Evolutionary conservation across 257 asterid species (phyloP).

Genomic region (Solanum etuberosum): DNA sequence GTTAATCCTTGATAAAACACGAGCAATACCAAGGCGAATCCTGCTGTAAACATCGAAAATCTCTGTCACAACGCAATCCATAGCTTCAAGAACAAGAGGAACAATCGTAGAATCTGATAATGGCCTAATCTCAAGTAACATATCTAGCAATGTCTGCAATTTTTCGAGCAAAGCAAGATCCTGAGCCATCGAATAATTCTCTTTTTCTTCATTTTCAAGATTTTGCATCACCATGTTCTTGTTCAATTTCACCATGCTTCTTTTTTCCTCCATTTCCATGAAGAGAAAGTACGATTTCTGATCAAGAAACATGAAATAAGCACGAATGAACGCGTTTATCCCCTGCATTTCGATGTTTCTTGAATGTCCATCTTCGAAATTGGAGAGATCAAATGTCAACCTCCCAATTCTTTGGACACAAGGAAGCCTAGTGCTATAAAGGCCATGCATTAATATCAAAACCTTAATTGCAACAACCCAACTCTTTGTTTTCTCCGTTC

Average conservation of each 20-base stretch:
- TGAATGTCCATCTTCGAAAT: constrained; percentile 38
- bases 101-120: constrained; percentile 18
- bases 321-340: constrained; percentile 36
- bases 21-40: constrained; percentile 50
- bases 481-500: constrained; percentile 35
- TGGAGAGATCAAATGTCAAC: constrained; percentile 66
- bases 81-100: constrained; percentile 45
- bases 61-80: constrained; percentile 60
- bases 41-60: constrained; percentile 46
- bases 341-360: constrained; percentile 28
- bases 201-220: neutral
- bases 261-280: constrained; percentile 21
- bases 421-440: constrained; percentile 22
- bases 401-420: constrained; percentile 43
- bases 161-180: constrained; percentile 40
- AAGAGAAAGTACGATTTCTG: constrained; percentile 36
- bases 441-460: constrained; percentile 52
- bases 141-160: constrained; percentile 44
- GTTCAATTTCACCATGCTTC: neutral
- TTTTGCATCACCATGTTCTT: neutral
- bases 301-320: constrained; percentile 65
- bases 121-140: constrained; percentile 52
- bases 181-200: constrained; percentile 4
- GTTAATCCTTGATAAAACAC: constrained; percentile 39
- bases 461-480: constrained; percentile 75